Evolutionary conservation across 2,329 filamentous ascomycete genomes (phyloP), one percentile per base, ranked within the genome.

Genomic region (Cladosporium sp.): DNA sequence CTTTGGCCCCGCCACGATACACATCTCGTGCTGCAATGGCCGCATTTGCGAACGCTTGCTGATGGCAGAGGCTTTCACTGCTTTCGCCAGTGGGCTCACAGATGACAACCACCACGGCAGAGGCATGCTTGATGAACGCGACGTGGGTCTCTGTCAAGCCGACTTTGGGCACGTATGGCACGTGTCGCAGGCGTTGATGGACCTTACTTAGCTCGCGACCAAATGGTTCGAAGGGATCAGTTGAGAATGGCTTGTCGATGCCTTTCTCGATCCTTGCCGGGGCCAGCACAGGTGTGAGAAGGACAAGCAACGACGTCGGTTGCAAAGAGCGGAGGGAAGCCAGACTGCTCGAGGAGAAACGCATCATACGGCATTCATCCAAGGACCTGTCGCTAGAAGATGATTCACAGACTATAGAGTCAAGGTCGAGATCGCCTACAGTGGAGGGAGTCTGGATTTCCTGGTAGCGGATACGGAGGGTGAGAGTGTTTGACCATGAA

Each of bases 191-290:
- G 66, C 75, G 76, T 2, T 76, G 70, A 62, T 86, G 83, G 59
- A 78, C 74, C 45, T 70, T 72, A 45, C 81, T 79, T 45, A 91
- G 67, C 42, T 81, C 78, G 56, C 78, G 77, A 16, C 86, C 87
- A 14, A 91, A 72, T 11, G 79, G 77, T 66, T 90, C 86, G 63
- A 90, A 90, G 0, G 86, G 87, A 64, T 91, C 87, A 61, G 70
- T 74, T 72, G 33, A 56, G 16, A 16, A 35, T 3, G 34, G n/a
- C 4, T 46, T 38, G 13, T 37, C 19, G 14, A 71, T 63, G 43
- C 74, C 79, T 18, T 74, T 49, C 9, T 54, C 53, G 40, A 53
- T 14, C 9, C 38, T 46, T 53, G 37, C 43, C 33, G 46, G 46
- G 43, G 31, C 49, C 49, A 34, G 58, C 16, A 65, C 62, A 9